phyloP scores from a whole-genome alignment of 257 asterid genomes.

The Capsicum baccatum region DNA sequence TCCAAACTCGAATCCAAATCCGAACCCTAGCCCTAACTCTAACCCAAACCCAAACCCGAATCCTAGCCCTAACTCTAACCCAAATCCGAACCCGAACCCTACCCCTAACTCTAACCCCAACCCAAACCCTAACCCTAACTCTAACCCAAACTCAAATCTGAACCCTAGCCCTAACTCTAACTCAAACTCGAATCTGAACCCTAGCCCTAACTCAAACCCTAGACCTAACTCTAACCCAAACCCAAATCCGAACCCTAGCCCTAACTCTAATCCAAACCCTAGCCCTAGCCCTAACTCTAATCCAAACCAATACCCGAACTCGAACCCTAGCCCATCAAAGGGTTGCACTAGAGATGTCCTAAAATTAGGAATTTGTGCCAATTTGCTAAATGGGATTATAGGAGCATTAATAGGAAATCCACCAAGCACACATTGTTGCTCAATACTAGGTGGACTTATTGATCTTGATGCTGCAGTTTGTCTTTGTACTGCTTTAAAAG shows the following conservation, averaged over 20 bases:
- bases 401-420: constrained; percentile 59
- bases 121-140: too few relatives aligned
- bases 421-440: constrained; percentile 66
- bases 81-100: too few relatives aligned
- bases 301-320: neutral
- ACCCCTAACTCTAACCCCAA: too few relatives aligned
- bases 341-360: constrained; percentile 69
- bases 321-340: constrained; percentile 22
- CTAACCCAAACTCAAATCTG: accelerated
- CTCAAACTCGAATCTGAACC: neutral
- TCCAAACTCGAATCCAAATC: too few relatives aligned
- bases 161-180: neutral
- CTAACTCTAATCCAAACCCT: constrained; percentile 41
- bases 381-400: constrained; percentile 54
- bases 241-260: constrained; percentile 42
- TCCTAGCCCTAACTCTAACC: too few relatives aligned
- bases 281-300: constrained; percentile 30
- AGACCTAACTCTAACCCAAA: constrained; percentile 42
- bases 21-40: too few relatives aligned
- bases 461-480: too few relatives aligned
- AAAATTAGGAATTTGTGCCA: constrained; percentile 63
- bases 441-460: constrained; percentile 34
- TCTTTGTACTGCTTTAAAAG: too few relatives aligned
- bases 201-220: constrained; percentile 1
- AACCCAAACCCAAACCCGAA: too few relatives aligned